Evolutionary conservation across 768 basidiomycete species (phyloP), one percentile per base, ranked within the genome.

Genomic region (Lentinula guzmanii): DNA sequence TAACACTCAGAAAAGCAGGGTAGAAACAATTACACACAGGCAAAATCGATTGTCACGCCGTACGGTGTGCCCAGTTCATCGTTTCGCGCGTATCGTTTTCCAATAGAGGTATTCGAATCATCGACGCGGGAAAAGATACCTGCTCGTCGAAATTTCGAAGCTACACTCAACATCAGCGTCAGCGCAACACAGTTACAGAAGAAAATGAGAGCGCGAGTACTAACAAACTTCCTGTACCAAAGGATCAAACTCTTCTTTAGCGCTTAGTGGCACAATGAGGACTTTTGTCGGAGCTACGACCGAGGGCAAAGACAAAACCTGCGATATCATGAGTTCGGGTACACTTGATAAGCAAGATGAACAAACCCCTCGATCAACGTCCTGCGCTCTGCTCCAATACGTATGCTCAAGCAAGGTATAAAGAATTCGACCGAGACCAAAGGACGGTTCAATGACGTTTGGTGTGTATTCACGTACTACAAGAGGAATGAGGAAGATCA

Each of bases 371-470:
- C 96, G 90, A 64, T 94, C 91, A 31, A 91, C 77, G 72, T 98
- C 96, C 68, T 91, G 85, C 70, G 93, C 95, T 71, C 97, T 86
- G 62, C 85, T 85, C 97, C 96, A 98, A 81, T 89, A 99, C 68
- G 84, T 86, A 79, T 98, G 97, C 74, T 99, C 97, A 37, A 99
- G 86, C 56, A 98, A 80, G 33, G 85, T 86, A 74, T 98, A 98
- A 50, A 98, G 79, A 67, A 99, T 97, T 59, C 96, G 93, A 56
- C 96, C 97, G 65, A 98, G 86, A 62, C 97, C 97, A 75, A 98
- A 98, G 3, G 97, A 99, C 31, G 97, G 96, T 73, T 98, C 96
- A 72, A 98, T 96, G 73, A 99, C 97, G 74, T 98, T 98, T n/a
- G 96, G 97, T 59, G 87, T 93, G 76, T 83, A 97, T 75, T 98